Evolutionary conservation across 106 monocot genomes (phyloP), one percentile per base, ranked within the genome.

Genomic region (Xerophyta viscosa): DNA sequence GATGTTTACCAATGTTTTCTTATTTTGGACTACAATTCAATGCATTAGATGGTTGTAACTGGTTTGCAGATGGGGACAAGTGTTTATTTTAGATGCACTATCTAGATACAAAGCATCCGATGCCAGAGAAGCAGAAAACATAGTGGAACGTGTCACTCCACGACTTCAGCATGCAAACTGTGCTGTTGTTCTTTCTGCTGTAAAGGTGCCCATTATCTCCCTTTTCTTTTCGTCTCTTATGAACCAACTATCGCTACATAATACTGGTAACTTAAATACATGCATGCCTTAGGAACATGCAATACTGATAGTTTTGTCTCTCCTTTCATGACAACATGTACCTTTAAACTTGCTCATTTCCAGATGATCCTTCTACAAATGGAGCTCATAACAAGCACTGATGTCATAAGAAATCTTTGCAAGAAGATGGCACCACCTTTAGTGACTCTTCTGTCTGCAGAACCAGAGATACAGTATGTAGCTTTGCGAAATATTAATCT

Each of bases 121-220:
- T 82, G 85, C 79, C 12, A 75, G 85, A 50, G 96, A 98, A 77
- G 96, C 96, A 54, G 96, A 98, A 74, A 86, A 86, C 46, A 98
- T 89, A 59, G 96, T 98, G 52, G 96, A 98, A 42, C 66, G 89
- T 57, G 86, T 98, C 48, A 98, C 96, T 52, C 89, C 96, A 21
- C 85, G 96, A 57, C 86, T 89, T 21, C 96, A 98, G 46, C 96
- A 98, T 89, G 96, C 89, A 15, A 89, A 98, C 73, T 98, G 96
- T 79, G 89, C 96, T 10, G 96, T 98, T 44, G 96, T 98, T 22
- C 96, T 98, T 79, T 98, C 96, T 66, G 96, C 96, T 52, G 96
- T 98, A 36, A 98, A 98, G 77, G 96, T 98, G 62, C 26, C 4
- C 31, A 52, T 43, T 57, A 23, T 23, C 1, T 41, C 11, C 6